A percentile compares a stretch with the other conserved stretches of the same genome.
These are phyloP conservation scores for Dryadomyces quercivorus DNA, from an alignment of 2,329 filamentous ascomycete species.

Conservation along the genomic window DNA sequence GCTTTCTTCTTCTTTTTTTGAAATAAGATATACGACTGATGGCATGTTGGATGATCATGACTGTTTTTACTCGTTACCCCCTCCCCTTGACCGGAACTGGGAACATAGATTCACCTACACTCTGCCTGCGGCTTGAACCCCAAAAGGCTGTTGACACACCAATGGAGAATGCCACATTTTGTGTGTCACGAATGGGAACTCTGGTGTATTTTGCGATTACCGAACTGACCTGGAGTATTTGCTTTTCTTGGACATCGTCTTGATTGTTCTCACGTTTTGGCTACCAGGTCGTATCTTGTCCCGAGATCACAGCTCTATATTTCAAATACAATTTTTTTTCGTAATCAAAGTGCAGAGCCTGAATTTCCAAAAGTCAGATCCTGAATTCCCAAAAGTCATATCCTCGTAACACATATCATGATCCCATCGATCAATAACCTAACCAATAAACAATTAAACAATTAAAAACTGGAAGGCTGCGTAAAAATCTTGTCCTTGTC, in stretches of 20 bases:
- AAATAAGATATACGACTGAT: background rate
- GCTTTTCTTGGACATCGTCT: background rate
- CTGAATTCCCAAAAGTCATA: too few species aligned
- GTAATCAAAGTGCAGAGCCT: background rate
- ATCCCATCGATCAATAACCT: background rate
- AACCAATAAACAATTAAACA: background rate
- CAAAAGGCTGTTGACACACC: background rate
- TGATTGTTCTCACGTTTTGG: background rate
- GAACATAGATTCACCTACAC: background rate
- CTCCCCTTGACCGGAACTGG: background rate
- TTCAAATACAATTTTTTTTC: background rate
- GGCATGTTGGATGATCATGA: background rate
- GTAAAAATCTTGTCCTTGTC: conserved; percentile 8
- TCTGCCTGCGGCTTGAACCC: background rate
- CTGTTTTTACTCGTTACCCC: background rate
- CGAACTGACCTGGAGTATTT: background rate
- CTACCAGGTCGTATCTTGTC: background rate
- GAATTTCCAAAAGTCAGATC: too few species aligned
- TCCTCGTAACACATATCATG: background rate
- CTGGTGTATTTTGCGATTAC: background rate
- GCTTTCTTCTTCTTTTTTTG: background rate
- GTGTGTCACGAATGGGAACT: background rate
- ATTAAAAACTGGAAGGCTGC: background rate
- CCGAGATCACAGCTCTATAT: background rate
- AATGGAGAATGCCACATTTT: background rate